Evolutionary conservation across 352 stramenopile genomes (phyloP), one percentile per base, ranked within the genome.

Genomic region (Phytopythium kandeliae): DNA sequence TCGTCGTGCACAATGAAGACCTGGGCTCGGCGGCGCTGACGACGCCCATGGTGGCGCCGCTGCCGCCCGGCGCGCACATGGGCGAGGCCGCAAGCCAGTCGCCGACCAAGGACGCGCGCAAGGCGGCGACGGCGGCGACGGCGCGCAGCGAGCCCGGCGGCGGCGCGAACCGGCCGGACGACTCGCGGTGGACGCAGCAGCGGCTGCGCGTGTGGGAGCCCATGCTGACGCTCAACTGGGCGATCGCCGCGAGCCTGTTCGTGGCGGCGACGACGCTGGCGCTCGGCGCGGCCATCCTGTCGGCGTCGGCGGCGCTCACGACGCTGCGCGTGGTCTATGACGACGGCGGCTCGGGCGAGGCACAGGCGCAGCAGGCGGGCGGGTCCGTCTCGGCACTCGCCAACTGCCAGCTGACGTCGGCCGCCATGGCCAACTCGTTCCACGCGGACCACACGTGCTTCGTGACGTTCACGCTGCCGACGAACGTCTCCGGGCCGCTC

Each of bases 361-460:
- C 64, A 8, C 9, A 49, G 0, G 48, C 63, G 0, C 13, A 56
- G 11, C 78, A 90, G 48, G 15, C 25, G 0, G 62, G 71, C 30
- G 74, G 72, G 16, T 59, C 31, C 2, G 56, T 90, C 8, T 47
- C 60, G 3, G 48, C 74, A 34, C 31, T 81, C 4, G 26, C 43
- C 16, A 90, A 88, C n/a, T 90, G 79, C 43, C 62, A 65, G 2
- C 54, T 90, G 10, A 54, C 78, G 31, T 55, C 48, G 17, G 37
- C 58, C 0, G 38, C 64, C 0, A 57, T 69, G 26, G 74, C 74
- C 51, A 83, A 91, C 49, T 77, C 63, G 57, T 91, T 91, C 56
- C 62, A 85, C 43, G 75, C 74, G n/a, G 60, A 79, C 35, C 71
- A 88, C 62, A 91, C 80, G 34, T 91, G 80, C 64, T 89, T 60